Evolutionary conservation across 768 basidiomycete genomes (phyloP).

Genomic region (Leccinum rimulosum): DNA sequence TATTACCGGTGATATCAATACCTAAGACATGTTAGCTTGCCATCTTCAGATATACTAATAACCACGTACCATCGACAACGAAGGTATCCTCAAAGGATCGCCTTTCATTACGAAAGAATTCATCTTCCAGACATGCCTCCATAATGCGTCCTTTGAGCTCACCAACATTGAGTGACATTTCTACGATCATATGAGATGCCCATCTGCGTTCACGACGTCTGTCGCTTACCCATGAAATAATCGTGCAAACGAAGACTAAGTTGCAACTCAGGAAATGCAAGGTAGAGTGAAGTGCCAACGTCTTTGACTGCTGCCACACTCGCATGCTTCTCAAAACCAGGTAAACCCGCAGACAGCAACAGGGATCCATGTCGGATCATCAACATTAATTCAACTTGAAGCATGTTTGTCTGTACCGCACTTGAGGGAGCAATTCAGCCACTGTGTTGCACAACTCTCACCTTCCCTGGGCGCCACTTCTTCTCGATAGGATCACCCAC

Average conservation of each 20-base stretch:
- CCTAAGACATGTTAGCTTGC: conserved; percentile 39
- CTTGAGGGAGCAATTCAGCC: conserved; percentile 7
- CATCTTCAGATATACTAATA: not conserved
- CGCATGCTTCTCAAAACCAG: conserved; percentile 50
- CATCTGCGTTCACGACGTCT: not conserved
- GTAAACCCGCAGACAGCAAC: conserved; percentile 63
- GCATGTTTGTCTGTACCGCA: conserved; percentile 65
- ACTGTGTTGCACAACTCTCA: conserved; percentile 31
- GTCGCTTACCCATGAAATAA: conserved; percentile 75
- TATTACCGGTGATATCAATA: conserved; percentile 75
- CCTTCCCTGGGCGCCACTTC: conserved; percentile 80
- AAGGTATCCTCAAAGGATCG: conserved; percentile 34
- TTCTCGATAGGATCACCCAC: conserved; percentile 79
- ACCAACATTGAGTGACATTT: conserved; percentile 74
- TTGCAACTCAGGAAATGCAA: conserved; percentile 67
- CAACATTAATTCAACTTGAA: conserved; percentile 70
- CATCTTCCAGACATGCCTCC: conserved; percentile 44
- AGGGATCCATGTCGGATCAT: conserved; percentile 51
- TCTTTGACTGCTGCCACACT: conserved; percentile 30
- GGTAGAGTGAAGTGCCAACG: conserved; percentile 52
- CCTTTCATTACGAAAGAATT: conserved; percentile 26
- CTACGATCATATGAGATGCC: conserved; percentile 37
- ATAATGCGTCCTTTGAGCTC: conserved; percentile 54
- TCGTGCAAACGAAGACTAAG: conserved; percentile 79
- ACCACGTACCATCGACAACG: conserved; percentile 48